These are phyloP conservation scores for Magnaporthiopsis rhizophila DNA, from an alignment of 2,329 filamentous ascomycete species.

Conservation along the genomic window DNA sequence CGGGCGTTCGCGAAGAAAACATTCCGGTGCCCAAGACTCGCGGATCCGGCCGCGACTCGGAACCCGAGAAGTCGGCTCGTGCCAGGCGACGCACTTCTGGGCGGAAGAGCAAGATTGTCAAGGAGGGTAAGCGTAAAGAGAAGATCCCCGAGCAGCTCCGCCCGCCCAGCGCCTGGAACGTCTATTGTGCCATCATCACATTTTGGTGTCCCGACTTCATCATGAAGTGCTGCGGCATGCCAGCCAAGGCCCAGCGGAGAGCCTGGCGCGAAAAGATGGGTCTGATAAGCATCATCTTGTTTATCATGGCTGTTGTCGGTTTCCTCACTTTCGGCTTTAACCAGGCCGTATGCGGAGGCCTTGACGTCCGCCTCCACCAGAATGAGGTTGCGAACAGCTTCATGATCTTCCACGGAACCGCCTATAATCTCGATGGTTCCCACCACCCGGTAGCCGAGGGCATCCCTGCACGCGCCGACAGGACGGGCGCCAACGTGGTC, in stretches of 20 bases:
- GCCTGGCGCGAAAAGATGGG: conserved; percentile 99
- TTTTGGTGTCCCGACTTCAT: conserved; percentile 90
- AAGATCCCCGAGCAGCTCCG: conserved; percentile 56
- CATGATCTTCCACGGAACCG: conserved; percentile 93
- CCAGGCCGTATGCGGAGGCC: conserved; percentile 69
- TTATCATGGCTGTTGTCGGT: conserved; percentile 83
- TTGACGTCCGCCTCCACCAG: conserved; percentile 64
- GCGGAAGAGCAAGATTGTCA: conserved; percentile 53
- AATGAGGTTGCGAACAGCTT: conserved; percentile 77
- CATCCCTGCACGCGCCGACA: conserved; percentile 49
- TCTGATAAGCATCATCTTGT: conserved; percentile 82
- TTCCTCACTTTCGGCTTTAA: conserved; percentile 98
- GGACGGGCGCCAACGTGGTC: conserved; percentile 64
- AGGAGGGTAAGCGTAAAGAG: conserved; percentile 41
- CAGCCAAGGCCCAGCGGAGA: conserved; percentile 74
- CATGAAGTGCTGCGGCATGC: conserved; percentile 77
- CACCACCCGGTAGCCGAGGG: conserved; percentile 73
- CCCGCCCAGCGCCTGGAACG: conserved; percentile 85
- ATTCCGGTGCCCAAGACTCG: conserved; percentile 21
- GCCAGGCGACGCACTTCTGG: conserved; percentile 28
- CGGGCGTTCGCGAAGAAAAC: conserved; percentile 18
- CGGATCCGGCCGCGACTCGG: conserved; percentile 24
- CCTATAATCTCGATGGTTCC: conserved; percentile 74
- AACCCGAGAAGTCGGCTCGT: conserved; percentile 29
- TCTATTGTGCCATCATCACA: conserved; percentile 88